A percentile compares a stretch with the other conserved stretches of the same genome.
phyloP scores from a whole-genome alignment of 371 early-diverging fungal species.

The Mortierella sp. region DNA sequence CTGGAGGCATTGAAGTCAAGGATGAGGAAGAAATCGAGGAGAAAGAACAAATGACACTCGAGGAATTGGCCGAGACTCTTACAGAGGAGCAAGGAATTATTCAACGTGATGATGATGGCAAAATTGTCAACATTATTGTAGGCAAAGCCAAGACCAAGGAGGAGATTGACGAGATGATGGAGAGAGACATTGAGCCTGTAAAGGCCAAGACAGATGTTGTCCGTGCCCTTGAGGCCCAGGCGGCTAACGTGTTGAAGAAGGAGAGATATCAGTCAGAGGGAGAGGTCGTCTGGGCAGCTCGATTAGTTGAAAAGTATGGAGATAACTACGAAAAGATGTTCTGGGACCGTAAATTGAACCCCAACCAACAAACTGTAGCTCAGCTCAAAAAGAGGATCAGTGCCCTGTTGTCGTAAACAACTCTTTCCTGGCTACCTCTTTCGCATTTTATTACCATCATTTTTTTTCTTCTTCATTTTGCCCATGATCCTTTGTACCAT shows the following conservation, averaged over 20 bases:
- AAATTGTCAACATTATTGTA: slow-evolving; percentile 78
- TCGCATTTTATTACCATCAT: neutral
- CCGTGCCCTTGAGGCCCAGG: slow-evolving; percentile 70
- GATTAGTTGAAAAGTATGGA: slow-evolving; percentile 82
- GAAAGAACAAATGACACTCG: slow-evolving; percentile 1
- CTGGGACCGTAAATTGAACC: slow-evolving; percentile 87
- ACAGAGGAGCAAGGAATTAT: slow-evolving; percentile 83
- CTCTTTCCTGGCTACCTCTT: neutral
- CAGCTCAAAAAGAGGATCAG: slow-evolving; percentile 80
- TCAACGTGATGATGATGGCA: slow-evolving; percentile 88
- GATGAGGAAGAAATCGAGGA: slow-evolving; percentile 40
- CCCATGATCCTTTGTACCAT: neutral
- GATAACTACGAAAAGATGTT: slow-evolving; percentile 90
- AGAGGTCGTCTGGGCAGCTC: slow-evolving; percentile 73
- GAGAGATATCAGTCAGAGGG: slow-evolving; percentile 75
- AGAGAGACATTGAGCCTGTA: slow-evolving; percentile 62
- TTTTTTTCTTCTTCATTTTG: too few species aligned
- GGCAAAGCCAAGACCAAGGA: slow-evolving; percentile 69
- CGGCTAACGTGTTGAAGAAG: slow-evolving; percentile 62
- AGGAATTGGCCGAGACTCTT: slow-evolving; percentile 60
- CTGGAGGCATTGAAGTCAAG: slow-evolving; percentile 72
- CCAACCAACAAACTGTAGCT: slow-evolving; percentile 81
- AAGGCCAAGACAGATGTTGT: slow-evolving; percentile 78
- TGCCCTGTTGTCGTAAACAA: slow-evolving; percentile 43
- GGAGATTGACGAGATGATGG: slow-evolving; percentile 64